Conservation (phyloP, 2,329 filamentous ascomycete genomes). For the Botrytis porri region DNA sequence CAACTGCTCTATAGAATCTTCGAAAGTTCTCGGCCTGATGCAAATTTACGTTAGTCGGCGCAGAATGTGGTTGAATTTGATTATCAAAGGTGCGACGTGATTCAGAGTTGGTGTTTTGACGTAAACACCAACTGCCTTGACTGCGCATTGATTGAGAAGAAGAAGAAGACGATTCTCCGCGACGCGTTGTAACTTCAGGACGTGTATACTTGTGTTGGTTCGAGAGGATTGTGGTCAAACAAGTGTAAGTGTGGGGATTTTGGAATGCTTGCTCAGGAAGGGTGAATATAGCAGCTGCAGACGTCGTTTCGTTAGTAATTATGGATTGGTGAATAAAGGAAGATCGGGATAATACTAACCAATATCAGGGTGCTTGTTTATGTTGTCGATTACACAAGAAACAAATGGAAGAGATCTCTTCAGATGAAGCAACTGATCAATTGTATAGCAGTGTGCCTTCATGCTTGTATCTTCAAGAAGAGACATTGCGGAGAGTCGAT, state of each 20-base stretch:
- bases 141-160: conserved; percentile 20
- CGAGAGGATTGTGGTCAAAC: conserved; percentile 15
- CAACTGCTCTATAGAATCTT: conserved; percentile 65
- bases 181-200: conserved; percentile 7
- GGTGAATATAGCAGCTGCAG: conserved; percentile 30
- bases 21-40: conserved; percentile 65
- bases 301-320: conserved; percentile 13
- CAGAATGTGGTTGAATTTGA: conserved; percentile 46
- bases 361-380: conserved; percentile 34
- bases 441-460: conserved; percentile 27
- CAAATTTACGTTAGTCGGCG: conserved; percentile 50
- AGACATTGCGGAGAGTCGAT: conserved; percentile 12
- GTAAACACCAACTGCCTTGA: conserved; percentile 34
- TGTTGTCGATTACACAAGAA: conserved; percentile 28
- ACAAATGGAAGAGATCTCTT: conserved; percentile 30
- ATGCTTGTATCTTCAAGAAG: conserved; percentile 1
- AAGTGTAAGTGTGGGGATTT: conserved; percentile 28
- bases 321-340: neutral
- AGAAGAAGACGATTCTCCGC: conserved; percentile 22
- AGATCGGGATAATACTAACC: conserved; percentile 25
- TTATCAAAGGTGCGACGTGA: conserved; percentile 34
- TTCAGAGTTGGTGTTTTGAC: conserved; percentile 32
- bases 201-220: conserved; percentile 5
- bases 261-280: conserved; percentile 31
- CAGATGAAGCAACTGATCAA: conserved; percentile 33